Conservation (phyloP, 345 rosid genomes). For the Noccaea caerulescens region DNA sequence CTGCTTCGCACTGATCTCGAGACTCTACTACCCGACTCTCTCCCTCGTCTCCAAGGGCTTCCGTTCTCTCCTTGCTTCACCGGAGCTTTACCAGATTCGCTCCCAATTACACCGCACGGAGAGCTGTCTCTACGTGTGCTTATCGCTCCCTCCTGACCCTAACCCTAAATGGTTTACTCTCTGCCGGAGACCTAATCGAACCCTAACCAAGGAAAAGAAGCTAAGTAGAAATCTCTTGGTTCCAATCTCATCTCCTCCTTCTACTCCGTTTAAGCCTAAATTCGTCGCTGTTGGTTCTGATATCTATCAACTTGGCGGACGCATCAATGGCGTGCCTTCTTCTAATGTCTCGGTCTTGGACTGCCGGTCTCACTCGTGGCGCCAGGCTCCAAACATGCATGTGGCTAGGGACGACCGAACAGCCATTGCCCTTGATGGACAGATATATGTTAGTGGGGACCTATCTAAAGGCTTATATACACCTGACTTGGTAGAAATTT, state of each 20-base stretch:
- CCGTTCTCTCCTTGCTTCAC: no score
- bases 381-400: neutral
- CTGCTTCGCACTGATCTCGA: neutral
- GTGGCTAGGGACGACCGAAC: neutral
- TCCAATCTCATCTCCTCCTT: neutral
- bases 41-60: neutral
- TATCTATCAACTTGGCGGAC: neutral
- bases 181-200: neutral
- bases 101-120: neutral
- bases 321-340: neutral
- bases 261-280: neutral
- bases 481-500: neutral
- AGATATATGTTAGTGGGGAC: neutral
- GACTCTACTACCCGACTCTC: no score
- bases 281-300: neutral
- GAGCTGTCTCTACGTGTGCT: neutral
- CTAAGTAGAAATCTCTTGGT: neutral
- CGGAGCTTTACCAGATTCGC: neutral
- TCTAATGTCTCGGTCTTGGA: neutral
- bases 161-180: neutral
- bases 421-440: neutral
- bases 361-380: neutral
- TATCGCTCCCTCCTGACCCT: neutral
- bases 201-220: neutral
- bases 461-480: neutral